Percentiles rank a stretch among this genome's conserved stretches.
phyloP scores from a whole-genome alignment of 2,329 filamentous ascomycete species.

The Lachnellula suecica region DNA sequence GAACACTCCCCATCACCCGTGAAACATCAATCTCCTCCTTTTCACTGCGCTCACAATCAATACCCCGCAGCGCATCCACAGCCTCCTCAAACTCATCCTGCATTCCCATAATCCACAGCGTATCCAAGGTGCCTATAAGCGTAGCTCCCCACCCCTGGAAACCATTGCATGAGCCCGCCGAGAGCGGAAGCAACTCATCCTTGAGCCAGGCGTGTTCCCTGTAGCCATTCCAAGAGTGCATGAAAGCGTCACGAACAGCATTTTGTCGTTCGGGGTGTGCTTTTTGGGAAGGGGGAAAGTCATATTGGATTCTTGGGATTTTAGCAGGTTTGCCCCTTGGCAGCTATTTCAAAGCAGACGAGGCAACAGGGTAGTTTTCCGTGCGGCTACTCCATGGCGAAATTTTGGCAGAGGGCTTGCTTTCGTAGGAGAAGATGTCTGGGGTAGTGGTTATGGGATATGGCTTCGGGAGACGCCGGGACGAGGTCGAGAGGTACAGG shows the following conservation, averaged over 20 bases:
- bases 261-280: constrained; percentile 5
- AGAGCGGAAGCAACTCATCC: constrained; percentile 77
- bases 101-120: constrained; percentile 80
- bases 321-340: too few relatives aligned
- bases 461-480: too few relatives aligned
- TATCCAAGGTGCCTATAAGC: constrained; percentile 76
- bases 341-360: too few relatives aligned
- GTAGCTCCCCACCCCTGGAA: constrained; percentile 93
- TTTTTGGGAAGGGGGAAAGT: constrained; percentile 5
- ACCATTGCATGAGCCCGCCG: constrained; percentile 65
- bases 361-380: too few relatives aligned
- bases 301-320: constrained; percentile 11
- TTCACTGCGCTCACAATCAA: too few relatives aligned
- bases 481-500: too few relatives aligned
- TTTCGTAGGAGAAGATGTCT: too few relatives aligned
- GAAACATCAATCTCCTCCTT: too few relatives aligned
- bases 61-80: constrained; percentile 64
- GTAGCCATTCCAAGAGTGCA: constrained; percentile 69
- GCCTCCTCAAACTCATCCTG: constrained; percentile 76
- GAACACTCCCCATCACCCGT: too few relatives aligned
- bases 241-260: constrained; percentile 13
- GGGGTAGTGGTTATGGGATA: too few relatives aligned
- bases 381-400: too few relatives aligned
- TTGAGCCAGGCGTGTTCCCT: constrained; percentile 75
- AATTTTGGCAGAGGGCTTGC: too few relatives aligned